These are phyloP conservation scores for Penicillium sp. DNA, from an alignment of 2,329 filamentous ascomycete genomes.

Conservation along the genomic window DNA sequence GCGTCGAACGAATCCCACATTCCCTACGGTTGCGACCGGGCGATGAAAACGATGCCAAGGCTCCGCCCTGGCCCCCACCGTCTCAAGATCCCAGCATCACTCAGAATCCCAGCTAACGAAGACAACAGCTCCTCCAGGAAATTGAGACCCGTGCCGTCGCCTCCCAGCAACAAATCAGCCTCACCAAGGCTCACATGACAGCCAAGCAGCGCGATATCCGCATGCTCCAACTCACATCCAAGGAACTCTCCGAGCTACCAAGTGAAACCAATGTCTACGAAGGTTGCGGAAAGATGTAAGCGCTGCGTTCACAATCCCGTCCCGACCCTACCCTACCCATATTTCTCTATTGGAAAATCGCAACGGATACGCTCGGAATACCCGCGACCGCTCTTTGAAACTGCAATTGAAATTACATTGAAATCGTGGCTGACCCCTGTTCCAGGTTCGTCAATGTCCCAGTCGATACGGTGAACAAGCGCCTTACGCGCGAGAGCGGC, in stretches of 20 bases:
- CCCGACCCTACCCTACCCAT: too few relatives aligned
- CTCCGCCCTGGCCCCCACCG: not conserved
- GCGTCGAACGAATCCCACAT: conserved; percentile 15
- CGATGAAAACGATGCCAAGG: not conserved
- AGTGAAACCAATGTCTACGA: conserved; percentile 82
- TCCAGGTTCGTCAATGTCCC: conserved; percentile 84
- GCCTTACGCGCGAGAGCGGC: conserved; percentile 73
- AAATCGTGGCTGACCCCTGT: not conserved
- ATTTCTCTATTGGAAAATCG: not conserved
- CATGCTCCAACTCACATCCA: conserved; percentile 82
- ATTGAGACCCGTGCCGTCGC: conserved; percentile 87
- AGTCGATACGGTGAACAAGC: conserved; percentile 70
- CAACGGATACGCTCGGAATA: too few relatives aligned
- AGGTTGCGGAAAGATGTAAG: conserved; percentile 95
- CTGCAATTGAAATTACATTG: not conserved
- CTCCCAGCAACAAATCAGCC: conserved; percentile 87
- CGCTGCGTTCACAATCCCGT: conserved; percentile 13
- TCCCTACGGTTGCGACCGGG: not conserved
- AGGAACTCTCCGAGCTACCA: conserved; percentile 77
- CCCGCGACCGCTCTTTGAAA: not conserved
- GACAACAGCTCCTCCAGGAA: conserved; percentile 83
- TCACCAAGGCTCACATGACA: conserved; percentile 81
- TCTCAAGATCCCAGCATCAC: not conserved
- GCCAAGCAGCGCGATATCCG: conserved; percentile 87
- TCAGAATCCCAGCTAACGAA: not conserved